Evolutionary conservation across 495 filamentous ascomycete species (phyloP).

Genomic region (Aspergillus sparsus): DNA sequence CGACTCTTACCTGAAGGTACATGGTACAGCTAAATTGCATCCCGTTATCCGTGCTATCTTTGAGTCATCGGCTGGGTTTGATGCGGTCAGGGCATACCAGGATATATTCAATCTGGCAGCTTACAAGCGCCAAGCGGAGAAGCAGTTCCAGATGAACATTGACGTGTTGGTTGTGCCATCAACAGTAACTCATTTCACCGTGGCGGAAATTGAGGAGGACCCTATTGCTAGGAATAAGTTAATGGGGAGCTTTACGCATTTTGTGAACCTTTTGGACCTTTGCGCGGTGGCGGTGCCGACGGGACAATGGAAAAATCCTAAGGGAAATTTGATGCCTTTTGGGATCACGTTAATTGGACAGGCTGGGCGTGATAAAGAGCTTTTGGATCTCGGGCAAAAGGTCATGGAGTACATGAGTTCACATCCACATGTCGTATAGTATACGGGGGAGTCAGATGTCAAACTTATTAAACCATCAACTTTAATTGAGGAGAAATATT

Average conservation of each 20-base stretch:
- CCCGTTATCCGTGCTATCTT: conserved; percentile 7
- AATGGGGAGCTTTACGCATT: conserved; percentile 15
- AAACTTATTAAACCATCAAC: too few species aligned
- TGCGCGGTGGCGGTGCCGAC: conserved; percentile 11
- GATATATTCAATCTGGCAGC: conserved; percentile 13
- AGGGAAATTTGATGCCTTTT: conserved; percentile 14
- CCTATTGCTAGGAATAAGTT: conserved; percentile 8
- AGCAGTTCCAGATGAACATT: conserved; percentile 1
- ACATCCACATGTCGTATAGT: not conserved
- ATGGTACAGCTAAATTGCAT: conserved; percentile 2
- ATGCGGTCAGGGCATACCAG: conserved; percentile 10
- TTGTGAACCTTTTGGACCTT: conserved; percentile 10
- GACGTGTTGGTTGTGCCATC: conserved; percentile 11
- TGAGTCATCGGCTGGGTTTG: conserved; percentile 9
- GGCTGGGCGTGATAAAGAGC: conserved; percentile 9
- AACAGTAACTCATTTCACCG: conserved; percentile 9
- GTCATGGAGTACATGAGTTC: conserved; percentile 1
- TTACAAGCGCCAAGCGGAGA: conserved; percentile 10
- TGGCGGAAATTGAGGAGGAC: conserved; percentile 10
- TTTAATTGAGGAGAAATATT: too few species aligned
- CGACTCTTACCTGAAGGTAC: conserved; percentile 1
- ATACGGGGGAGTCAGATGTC: too few species aligned
- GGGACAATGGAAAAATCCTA: conserved; percentile 7
- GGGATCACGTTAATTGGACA: conserved; percentile 12
- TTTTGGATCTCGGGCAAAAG: conserved; percentile 8